Evolutionary conservation across 192 early-diverging fungal species (phyloP), one percentile per base, ranked within the genome.

Genomic region (Entophlyctis luteolus): DNA sequence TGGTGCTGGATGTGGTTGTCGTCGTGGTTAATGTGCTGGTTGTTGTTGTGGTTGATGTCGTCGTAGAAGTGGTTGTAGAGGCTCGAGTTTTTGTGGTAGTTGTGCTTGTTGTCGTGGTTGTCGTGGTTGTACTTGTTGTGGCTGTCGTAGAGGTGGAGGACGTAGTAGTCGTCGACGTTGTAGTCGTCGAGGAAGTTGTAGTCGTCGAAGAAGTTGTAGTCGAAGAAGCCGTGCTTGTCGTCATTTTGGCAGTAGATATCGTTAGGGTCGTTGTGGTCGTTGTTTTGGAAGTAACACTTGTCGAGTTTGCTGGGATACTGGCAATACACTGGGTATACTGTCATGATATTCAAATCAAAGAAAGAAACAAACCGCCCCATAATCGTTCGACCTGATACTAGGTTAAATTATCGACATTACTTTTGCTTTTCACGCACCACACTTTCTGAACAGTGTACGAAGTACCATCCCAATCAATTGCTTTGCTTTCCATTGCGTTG

Each of bases 401-500:
- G n/a, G 8, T 42, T 8, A 42, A 42, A n/a, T n/a, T 42, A 42
- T 42, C n/a, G 39, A n/a, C 10, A 8, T 12, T 12, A 42, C n/a
- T n/a, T 8, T 42, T 8, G 39, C n/a, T 12, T 42, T 12, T 12
- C 8, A 42, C 39, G 8, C n/a, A 56, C 55, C 55, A 56, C 27
- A 56, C 10, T 33, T 56, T 56, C 33, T 56, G 55, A 29, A 56
- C 55, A 32, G 33, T 31, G 31, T 29, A 56, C 4, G 10, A 4
- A 6, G 22, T 5, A 6, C 55, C 55, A 31, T 56, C 31, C 31
- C 10, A 56, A 12, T 20, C 55, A 22, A 14, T 14, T 14, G 23
- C 52, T 12, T 6, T 29, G 6, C 8, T 23, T 29, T 53, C 52
- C 52, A 53, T 53, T 20, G 59, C 59, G 54, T 73, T 70, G 49